Evolutionary conservation across 148 eudicot species (phyloP).

Genomic region (Tetragonia tetragonoides): DNA sequence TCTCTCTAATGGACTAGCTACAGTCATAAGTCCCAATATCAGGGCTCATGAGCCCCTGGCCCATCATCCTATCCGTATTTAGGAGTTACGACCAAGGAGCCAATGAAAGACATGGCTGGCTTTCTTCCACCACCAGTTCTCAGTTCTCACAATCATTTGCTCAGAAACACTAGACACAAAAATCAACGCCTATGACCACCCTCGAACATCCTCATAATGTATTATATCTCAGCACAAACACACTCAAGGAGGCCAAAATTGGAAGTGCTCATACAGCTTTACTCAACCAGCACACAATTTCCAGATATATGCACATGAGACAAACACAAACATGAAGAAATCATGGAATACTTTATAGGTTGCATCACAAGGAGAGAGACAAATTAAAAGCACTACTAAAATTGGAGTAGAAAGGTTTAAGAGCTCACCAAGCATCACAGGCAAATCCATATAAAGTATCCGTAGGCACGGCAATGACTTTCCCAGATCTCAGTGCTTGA

Average conservation of each 20-base stretch:
- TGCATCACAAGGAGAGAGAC: not conserved
- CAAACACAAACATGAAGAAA: not conserved
- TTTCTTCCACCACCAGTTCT: not conserved
- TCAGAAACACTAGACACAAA: not conserved
- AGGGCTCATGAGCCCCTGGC: not conserved
- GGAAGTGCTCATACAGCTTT: not conserved
- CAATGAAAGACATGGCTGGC: not conserved
- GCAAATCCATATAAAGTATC: constrained; percentile 14
- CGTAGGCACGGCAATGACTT: constrained; percentile 12
- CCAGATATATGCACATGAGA: not conserved
- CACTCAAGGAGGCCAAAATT: not conserved
- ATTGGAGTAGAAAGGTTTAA: not conserved
- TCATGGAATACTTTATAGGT: not conserved
- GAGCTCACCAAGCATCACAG: constrained; percentile 15
- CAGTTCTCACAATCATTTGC: not conserved
- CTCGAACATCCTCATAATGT: not conserved
- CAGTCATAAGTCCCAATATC: not conserved
- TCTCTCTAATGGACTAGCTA: not conserved
- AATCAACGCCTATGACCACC: not conserved
- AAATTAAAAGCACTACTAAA: not conserved
- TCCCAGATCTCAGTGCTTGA: not conserved
- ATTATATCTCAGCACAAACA: not conserved
- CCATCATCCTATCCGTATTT: not conserved
- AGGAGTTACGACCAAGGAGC: not conserved
- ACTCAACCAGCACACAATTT: not conserved